Percentiles rank a stretch among this genome's conserved stretches.
Conservation (phyloP, 1,284 basidiomycete genomes). For the Ganoderma meredithae region DNA sequence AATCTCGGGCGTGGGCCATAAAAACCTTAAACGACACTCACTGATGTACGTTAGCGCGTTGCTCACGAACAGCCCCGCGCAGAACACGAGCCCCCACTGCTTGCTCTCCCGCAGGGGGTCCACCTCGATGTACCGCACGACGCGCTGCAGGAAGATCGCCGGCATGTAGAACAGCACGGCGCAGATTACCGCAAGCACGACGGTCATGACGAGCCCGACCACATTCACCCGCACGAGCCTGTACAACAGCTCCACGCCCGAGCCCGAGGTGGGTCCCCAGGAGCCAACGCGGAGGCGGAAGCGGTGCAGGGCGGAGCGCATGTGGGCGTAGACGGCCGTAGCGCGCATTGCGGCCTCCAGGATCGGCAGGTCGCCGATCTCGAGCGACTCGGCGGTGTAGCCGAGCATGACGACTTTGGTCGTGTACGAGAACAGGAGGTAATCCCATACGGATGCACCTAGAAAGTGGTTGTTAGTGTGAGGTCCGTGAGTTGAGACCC, state of each 20-base stretch:
- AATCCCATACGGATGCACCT: conserved; percentile 57
- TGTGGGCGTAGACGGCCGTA: conserved; percentile 50
- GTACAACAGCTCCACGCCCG: conserved; percentile 70
- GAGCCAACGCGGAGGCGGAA: conserved; percentile 52
- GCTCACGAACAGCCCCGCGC: conserved; percentile 71
- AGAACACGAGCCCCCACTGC: conserved; percentile 80
- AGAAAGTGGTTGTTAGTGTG: background rate
- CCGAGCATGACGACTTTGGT: conserved; percentile 87
- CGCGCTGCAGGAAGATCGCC: conserved; percentile 74
- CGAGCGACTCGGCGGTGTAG: conserved; percentile 73
- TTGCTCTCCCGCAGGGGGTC: conserved; percentile 60
- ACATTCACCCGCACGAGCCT: conserved; percentile 64
- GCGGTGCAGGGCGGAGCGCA: conserved; percentile 48
- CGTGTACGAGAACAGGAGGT: conserved; percentile 82
- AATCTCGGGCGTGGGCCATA: conserved; percentile 3
- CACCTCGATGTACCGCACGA: conserved; percentile 79
- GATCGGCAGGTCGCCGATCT: conserved; percentile 87
- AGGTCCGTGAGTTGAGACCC: background rate
- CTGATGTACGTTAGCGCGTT: conserved; percentile 67
- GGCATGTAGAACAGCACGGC: conserved; percentile 82
- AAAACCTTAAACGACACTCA: conserved; percentile 45
- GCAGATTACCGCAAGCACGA: conserved; percentile 64
- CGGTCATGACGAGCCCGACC: conserved; percentile 50
- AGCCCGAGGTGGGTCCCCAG: conserved; percentile 57
- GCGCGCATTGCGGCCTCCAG: conserved; percentile 77